Percentiles rank a stretch among this genome's conserved stretches.
These are phyloP conservation scores for Dendrobium officinale DNA, from an alignment of 106 monocot species.

Conservation along the genomic window DNA sequence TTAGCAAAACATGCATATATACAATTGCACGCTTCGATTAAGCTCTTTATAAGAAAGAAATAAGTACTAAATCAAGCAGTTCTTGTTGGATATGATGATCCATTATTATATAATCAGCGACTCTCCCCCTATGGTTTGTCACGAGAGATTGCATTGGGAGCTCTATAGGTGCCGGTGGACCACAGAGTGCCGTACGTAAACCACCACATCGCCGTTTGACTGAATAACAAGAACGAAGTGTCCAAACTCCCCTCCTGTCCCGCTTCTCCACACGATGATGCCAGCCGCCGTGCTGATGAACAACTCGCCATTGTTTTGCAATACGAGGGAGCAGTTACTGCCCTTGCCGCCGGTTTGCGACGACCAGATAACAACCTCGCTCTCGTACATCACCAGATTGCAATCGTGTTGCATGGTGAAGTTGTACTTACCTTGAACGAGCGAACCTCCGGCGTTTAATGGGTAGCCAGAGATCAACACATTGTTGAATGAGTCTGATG, in stretches of 20 bases:
- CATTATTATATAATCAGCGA: too few species aligned
- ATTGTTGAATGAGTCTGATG: not conserved
- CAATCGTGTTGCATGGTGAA: slow-evolving; percentile 2
- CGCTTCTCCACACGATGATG: not conserved
- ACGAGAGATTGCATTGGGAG: too few species aligned
- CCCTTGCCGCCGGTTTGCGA: not conserved
- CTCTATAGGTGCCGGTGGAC: not conserved
- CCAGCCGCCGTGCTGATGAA: not conserved
- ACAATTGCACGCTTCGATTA: too few species aligned
- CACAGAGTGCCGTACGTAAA: not conserved
- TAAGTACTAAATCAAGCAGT: too few species aligned
- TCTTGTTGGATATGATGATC: too few species aligned
- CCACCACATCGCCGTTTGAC: not conserved
- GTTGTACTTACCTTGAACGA: not conserved
- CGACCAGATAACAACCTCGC: not conserved
- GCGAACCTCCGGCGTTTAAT: not conserved
- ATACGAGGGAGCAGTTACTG: not conserved
- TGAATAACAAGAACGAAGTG: not conserved
- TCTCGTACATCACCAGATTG: slow-evolving; percentile 1
- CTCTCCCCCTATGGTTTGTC: too few species aligned
- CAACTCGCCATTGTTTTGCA: not conserved
- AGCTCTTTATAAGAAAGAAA: too few species aligned
- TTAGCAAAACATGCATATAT: too few species aligned
- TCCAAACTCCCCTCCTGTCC: not conserved
- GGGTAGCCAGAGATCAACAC: not conserved